phyloP scores from a whole-genome alignment of 169 alveolate genomes.

The Cryptosporidium felis region DNA sequence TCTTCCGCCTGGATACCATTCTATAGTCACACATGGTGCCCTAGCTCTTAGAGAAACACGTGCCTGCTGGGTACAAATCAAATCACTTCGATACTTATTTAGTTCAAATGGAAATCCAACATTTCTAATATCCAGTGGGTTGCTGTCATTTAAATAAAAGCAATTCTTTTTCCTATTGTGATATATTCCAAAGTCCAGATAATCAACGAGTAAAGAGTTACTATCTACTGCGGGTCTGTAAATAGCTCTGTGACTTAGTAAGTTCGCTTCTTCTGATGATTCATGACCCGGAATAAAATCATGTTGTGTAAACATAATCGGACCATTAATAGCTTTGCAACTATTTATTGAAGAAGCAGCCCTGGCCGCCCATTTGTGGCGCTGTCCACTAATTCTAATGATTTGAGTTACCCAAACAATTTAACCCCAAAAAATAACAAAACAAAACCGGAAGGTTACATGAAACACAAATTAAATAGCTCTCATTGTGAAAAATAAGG shows the following conservation, averaged over 20 bases:
- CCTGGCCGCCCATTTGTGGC: slow-evolving; percentile 36
- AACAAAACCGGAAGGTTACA: background rate
- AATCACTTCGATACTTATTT: slow-evolving; percentile 42
- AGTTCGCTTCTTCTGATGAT: slow-evolving; percentile 61
- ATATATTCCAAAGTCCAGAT: slow-evolving; percentile 54
- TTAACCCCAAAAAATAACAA: slow-evolving; percentile 8
- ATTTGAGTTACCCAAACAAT: no score
- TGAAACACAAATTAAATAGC: background rate
- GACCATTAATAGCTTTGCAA: background rate
- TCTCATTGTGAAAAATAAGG: background rate
- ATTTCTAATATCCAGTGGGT: slow-evolving; percentile 33
- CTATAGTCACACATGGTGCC: slow-evolving; percentile 74
- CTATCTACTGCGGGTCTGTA: slow-evolving; percentile 68
- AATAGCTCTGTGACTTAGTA: slow-evolving; percentile 60
- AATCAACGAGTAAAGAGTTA: slow-evolving; percentile 52
- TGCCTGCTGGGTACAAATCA: slow-evolving; percentile 67
- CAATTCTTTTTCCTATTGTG: slow-evolving; percentile 27
- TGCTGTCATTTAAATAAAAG: slow-evolving; percentile 1
- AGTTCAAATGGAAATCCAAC: slow-evolving; percentile 63
- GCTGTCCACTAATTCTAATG: slow-evolving; percentile 71
- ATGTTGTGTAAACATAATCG: slow-evolving; percentile 69
- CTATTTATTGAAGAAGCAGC: background rate
- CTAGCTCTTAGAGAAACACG: slow-evolving; percentile 66
- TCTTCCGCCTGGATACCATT: slow-evolving; percentile 88
- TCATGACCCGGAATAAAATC: slow-evolving; percentile 71